phyloP scores from a whole-genome alignment of 257 asterid genomes.

The Solanum chaucha region DNA sequence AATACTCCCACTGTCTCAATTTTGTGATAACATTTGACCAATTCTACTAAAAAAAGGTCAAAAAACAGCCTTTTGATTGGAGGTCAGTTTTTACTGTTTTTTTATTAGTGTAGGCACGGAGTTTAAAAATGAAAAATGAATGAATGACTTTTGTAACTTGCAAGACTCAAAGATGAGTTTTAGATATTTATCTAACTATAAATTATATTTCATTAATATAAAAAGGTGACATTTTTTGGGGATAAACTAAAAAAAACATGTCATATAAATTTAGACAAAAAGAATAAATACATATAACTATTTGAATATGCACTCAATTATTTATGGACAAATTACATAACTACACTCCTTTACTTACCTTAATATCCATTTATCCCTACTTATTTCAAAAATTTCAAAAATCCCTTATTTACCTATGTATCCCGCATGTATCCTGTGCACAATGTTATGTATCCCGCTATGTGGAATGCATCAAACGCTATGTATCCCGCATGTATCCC shows the following conservation, averaged over 20 bases:
- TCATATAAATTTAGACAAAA: background rate
- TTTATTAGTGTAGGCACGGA: background rate
- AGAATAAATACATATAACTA: background rate
- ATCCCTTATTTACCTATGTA: too few relatives aligned
- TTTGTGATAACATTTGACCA: background rate
- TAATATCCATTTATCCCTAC: too few relatives aligned
- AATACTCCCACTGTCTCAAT: too few relatives aligned
- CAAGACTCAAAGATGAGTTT: background rate
- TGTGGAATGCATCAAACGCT: too few relatives aligned
- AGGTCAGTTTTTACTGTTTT: background rate
- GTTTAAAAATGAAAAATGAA: too few relatives aligned
- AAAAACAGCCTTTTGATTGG: background rate
- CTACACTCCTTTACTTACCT: too few relatives aligned
- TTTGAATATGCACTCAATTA: background rate
- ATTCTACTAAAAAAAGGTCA: background rate
- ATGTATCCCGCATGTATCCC: too few relatives aligned
- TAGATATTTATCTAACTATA: background rate
- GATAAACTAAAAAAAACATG: background rate
- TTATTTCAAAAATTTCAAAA: too few relatives aligned
- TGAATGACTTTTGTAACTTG: background rate
- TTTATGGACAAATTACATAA: too few relatives aligned
- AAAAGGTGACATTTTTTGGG: background rate
- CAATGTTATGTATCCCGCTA: too few relatives aligned
- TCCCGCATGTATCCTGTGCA: too few relatives aligned
- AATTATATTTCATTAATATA: background rate